These are phyloP conservation scores for Botrytis aclada DNA, from an alignment of 2,329 filamentous ascomycete species.

Conservation along the genomic window DNA sequence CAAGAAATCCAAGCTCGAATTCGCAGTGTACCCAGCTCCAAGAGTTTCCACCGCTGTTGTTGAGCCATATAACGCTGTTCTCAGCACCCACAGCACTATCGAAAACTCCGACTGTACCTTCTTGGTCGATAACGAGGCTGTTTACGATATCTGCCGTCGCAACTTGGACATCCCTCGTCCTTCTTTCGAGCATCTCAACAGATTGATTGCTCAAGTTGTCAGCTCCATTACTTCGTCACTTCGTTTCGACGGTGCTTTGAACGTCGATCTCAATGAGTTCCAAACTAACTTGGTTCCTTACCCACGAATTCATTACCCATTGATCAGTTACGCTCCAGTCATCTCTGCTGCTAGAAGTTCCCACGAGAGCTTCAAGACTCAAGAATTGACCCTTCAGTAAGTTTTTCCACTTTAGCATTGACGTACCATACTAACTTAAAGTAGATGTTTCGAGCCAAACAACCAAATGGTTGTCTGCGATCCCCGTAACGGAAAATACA, in stretches of 20 bases:
- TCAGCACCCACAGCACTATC: conserved; percentile 57
- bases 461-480: conserved; percentile 68
- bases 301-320: conserved; percentile 64
- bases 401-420: conserved; percentile 23
- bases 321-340: conserved; percentile 64
- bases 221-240: conserved; percentile 64
- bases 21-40: conserved; percentile 63
- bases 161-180: conserved; percentile 64
- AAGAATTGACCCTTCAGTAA: conserved; percentile 62
- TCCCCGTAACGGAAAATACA: conserved; percentile 65
- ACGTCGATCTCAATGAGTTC: conserved; percentile 67
- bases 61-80: conserved; percentile 64
- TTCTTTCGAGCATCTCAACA: conserved; percentile 62
- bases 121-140: conserved; percentile 66
- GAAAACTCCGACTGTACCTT: conserved; percentile 68
- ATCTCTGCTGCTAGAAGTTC: conserved; percentile 58
- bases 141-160: conserved; percentile 65
- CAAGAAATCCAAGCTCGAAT: conserved; percentile 68
- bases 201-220: conserved; percentile 64
- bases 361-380: conserved; percentile 65
- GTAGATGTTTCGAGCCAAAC: conserved; percentile 59
- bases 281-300: conserved; percentile 68
- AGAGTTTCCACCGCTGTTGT: conserved; percentile 64
- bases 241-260: conserved; percentile 63
- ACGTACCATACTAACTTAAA: conserved; percentile 17